These are phyloP conservation scores for Rhododendron ovatum DNA, from an alignment of 148 eudicot species.

Conservation along the genomic window DNA sequence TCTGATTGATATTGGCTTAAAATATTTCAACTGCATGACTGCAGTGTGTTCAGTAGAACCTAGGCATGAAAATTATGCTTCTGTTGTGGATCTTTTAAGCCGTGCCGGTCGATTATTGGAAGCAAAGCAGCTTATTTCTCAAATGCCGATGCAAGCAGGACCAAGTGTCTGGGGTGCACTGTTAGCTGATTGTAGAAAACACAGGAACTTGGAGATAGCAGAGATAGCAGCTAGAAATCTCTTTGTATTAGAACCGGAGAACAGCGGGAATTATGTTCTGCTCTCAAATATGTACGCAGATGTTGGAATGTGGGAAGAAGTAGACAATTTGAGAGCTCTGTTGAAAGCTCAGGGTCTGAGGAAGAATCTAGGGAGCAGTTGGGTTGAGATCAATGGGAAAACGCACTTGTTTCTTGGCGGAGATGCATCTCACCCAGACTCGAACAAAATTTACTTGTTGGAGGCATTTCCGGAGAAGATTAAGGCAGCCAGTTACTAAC, in stretches of 20 bases:
- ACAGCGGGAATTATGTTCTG: conserved; percentile 43
- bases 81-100: conserved; percentile 43
- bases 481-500: conserved; percentile 34
- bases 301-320: conserved; percentile 45
- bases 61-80: conserved; percentile 46
- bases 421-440: conserved; percentile 31
- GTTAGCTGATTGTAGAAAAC: conserved; percentile 34
- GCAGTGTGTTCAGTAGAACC: conserved; percentile 22
- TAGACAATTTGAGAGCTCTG: conserved; percentile 27
- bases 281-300: conserved; percentile 60
- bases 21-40: conserved; percentile 33
- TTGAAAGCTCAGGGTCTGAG: conserved; percentile 27
- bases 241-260: conserved; percentile 40
- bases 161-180: conserved; percentile 52
- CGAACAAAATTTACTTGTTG: conserved; percentile 28
- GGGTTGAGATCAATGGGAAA: conserved; percentile 39
- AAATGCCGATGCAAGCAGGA: conserved; percentile 47
- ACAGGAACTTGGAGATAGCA: conserved; percentile 39
- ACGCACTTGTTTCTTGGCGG: conserved; percentile 38
- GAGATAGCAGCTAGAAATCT: conserved; percentile 41
- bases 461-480: conserved; percentile 39
- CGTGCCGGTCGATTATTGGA: conserved; percentile 41
- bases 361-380: conserved; percentile 51
- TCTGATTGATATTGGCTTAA: conserved; percentile 36
- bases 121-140: conserved; percentile 31